Evolutionary conservation across 768 basidiomycete genomes (phyloP).

Genomic region (Suillus bovinus): DNA sequence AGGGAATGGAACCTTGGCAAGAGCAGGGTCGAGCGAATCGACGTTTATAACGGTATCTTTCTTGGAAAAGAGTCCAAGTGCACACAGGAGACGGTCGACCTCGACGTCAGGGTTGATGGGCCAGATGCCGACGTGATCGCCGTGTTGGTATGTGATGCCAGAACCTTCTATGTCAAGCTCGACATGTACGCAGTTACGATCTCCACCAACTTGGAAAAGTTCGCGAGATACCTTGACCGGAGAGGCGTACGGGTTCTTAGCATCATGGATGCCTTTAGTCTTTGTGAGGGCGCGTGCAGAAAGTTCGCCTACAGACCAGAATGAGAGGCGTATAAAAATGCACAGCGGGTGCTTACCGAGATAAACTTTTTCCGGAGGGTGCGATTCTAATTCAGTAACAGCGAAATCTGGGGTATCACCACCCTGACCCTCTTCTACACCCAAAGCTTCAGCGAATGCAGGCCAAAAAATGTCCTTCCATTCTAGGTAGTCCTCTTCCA

Average conservation of each 20-base stretch:
- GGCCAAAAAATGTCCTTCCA: slow-evolving; percentile 99
- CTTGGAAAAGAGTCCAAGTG: slow-evolving; percentile 82
- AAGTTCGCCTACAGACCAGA: slow-evolving; percentile 67
- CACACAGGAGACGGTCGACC: slow-evolving; percentile 83
- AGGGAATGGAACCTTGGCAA: slow-evolving; percentile 99
- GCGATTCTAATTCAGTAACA: slow-evolving; percentile 78
- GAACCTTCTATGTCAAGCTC: slow-evolving; percentile 94
- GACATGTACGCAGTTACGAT: slow-evolving; percentile 92
- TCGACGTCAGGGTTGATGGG: slow-evolving; percentile 92
- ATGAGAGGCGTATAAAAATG: neutral
- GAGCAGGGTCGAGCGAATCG: slow-evolving; percentile 95
- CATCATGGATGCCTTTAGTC: slow-evolving; percentile 95
- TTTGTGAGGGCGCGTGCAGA: slow-evolving; percentile 92
- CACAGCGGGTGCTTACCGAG: slow-evolving; percentile 55
- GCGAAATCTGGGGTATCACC: slow-evolving; percentile 94
- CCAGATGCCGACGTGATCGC: slow-evolving; percentile 98
- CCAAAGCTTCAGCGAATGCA: slow-evolving; percentile 76
- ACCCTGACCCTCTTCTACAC: slow-evolving; percentile 94
- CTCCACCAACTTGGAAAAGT: slow-evolving; percentile 71
- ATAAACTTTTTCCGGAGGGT: slow-evolving; percentile 88
- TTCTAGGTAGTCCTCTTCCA: slow-evolving; percentile 99
- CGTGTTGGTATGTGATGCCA: slow-evolving; percentile 98
- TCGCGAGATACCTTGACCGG: slow-evolving; percentile 78
- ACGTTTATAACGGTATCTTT: slow-evolving; percentile 85
- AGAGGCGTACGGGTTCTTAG: slow-evolving; percentile 95